Evolutionary conservation across 177 flowering plant species (phyloP).

Genomic region (Vitis hybrid): DNA sequence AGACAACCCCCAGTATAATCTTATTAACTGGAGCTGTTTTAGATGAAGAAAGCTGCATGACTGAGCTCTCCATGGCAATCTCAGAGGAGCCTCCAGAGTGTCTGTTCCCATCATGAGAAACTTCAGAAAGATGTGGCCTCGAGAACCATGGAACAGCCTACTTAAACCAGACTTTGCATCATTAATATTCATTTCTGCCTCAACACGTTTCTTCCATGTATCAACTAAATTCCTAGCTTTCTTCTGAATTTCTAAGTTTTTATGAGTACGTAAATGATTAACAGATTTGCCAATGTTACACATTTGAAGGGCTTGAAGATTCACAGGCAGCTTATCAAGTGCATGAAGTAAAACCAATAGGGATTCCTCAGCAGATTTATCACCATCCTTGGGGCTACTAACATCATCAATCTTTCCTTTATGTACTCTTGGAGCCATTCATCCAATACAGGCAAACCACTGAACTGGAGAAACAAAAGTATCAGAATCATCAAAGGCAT

Average conservation of each 20-base stretch:
- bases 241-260: slow-evolving; percentile 85
- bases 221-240: slow-evolving; percentile 89
- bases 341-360: slow-evolving; percentile 85
- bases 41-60: slow-evolving; percentile 49
- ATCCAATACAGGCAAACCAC: slow-evolving; percentile 81
- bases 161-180: slow-evolving; percentile 74
- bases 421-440: slow-evolving; percentile 96
- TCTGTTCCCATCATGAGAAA: slow-evolving; percentile 56
- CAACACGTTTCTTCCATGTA: slow-evolving; percentile 97
- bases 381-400: slow-evolving; percentile 61
- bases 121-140: slow-evolving; percentile 52
- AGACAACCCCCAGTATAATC: slow-evolving; percentile 58
- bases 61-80: slow-evolving; percentile 50
- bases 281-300: slow-evolving; percentile 92
- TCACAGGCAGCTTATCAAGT: slow-evolving; percentile 85
- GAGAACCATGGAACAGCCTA: slow-evolving; percentile 58
- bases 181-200: slow-evolving; percentile 76
- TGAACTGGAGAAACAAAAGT: slow-evolving; percentile 65
- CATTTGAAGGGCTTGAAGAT: slow-evolving; percentile 81
- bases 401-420: slow-evolving; percentile 77
- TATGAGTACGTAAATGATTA: slow-evolving; percentile 79
- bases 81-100: slow-evolving; percentile 53
- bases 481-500: too few species aligned
- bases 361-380: slow-evolving; percentile 76
- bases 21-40: slow-evolving; percentile 53